Evolutionary conservation across 2,329 filamentous ascomycete species (phyloP).

Genomic region (Pseudogymnoascus sp.): DNA sequence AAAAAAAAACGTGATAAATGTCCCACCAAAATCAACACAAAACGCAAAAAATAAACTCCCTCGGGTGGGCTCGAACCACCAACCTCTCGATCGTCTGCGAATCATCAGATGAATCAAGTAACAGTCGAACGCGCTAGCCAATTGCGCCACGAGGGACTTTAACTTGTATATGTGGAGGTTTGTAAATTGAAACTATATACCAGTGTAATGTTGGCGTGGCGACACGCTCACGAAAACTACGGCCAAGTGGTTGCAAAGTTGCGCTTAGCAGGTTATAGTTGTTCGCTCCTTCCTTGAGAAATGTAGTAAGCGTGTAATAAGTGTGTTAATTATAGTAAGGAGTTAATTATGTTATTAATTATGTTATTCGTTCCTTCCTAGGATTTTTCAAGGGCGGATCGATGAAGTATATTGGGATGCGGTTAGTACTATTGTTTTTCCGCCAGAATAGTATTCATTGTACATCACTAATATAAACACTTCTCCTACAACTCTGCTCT

Average conservation of each 20-base stretch:
- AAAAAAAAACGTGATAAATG: neutral
- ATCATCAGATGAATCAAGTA: neutral
- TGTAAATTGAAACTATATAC: neutral
- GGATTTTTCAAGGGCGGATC: no score
- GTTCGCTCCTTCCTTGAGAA: neutral
- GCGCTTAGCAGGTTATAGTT: neutral
- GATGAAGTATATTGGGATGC: no score
- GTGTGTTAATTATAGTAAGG: neutral
- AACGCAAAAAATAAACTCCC: neutral
- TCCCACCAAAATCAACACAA: neutral
- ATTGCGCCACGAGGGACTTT: neutral
- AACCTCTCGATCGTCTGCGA: neutral
- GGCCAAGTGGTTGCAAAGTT: neutral
- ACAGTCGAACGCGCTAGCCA: slow-evolving; percentile 1
- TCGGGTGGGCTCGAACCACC: neutral
- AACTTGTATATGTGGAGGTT: neutral
- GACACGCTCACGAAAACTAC: neutral
- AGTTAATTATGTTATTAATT: no score
- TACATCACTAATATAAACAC: no score
- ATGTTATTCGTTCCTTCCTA: neutral
- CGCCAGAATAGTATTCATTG: no score
- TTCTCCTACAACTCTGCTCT: no score
- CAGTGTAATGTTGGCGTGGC: neutral
- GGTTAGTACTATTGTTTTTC: no score
- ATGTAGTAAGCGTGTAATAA: neutral